Conservation (phyloP, 805 yeast species). For the Candida arabinofermentans region DNA sequence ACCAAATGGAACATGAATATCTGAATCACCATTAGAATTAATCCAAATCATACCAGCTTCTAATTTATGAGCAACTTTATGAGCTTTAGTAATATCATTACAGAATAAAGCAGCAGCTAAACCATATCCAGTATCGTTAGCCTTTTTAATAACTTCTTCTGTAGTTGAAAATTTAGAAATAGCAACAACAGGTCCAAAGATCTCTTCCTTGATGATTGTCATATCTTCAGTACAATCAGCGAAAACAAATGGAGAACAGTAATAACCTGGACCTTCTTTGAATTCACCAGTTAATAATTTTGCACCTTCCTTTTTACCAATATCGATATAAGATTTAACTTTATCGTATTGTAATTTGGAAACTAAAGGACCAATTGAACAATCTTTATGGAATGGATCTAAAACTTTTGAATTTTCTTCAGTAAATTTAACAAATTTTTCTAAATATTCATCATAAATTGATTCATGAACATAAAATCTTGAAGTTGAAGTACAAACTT, state of each 20-base stretch:
- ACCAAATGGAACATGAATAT: slow-evolving; percentile 60
- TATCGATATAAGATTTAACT: slow-evolving; percentile 60
- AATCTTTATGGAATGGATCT: slow-evolving; percentile 62
- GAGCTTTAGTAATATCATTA: slow-evolving; percentile 54
- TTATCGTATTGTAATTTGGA: slow-evolving; percentile 63
- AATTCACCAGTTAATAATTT: slow-evolving; percentile 62
- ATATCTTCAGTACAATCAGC: slow-evolving; percentile 63
- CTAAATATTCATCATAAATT: slow-evolving; percentile 39
- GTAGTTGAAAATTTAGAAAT: slow-evolving; percentile 60
- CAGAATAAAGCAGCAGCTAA: slow-evolving; percentile 79
- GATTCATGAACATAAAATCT: slow-evolving; percentile 41
- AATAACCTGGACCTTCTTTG: slow-evolving; percentile 60
- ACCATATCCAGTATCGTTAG: slow-evolving; percentile 69
- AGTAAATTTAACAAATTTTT: slow-evolving; percentile 34
- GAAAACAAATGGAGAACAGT: slow-evolving; percentile 67
- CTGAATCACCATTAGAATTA: slow-evolving; percentile 55
- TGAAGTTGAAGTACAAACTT: slow-evolving; percentile 45
- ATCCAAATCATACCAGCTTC: slow-evolving; percentile 68
- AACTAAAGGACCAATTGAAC: slow-evolving; percentile 73
- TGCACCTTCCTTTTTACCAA: slow-evolving; percentile 70
- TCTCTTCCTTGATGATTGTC: slow-evolving; percentile 66
- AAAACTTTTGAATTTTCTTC: slow-evolving; percentile 50
- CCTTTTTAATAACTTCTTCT: slow-evolving; percentile 61
- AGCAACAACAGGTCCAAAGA: slow-evolving; percentile 78
- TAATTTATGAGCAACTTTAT: slow-evolving; percentile 56